These are phyloP conservation scores for Uromyces viciae-fabae DNA, from an alignment of 1,284 basidiomycete genomes.

Conservation along the genomic window DNA sequence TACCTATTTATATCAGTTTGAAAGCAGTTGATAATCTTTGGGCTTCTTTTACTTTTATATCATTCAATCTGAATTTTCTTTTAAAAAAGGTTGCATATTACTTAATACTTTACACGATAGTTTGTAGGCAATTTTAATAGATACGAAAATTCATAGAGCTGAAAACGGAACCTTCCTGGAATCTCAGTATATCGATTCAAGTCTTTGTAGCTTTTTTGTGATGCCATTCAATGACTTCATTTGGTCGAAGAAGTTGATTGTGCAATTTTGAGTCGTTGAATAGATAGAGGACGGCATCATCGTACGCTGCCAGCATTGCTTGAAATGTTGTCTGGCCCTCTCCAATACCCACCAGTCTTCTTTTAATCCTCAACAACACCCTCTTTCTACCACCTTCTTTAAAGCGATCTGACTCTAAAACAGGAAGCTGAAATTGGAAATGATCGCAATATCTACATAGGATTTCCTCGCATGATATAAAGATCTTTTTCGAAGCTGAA, in stretches of 20 bases:
- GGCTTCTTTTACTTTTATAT: too few relatives aligned
- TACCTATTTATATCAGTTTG: too few relatives aligned
- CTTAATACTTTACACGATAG: too few relatives aligned
- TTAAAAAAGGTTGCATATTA: too few relatives aligned
- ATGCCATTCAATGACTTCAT: constrained; percentile 19
- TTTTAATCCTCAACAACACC: constrained; percentile 8
- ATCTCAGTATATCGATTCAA: too few relatives aligned
- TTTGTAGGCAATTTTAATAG: too few relatives aligned
- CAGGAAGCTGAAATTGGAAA: constrained; percentile 22
- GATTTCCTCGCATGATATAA: constrained; percentile 12
- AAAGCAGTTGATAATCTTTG: too few relatives aligned
- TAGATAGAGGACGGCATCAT: constrained; percentile 13
- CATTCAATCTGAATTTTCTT: too few relatives aligned
- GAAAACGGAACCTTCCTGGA: too few relatives aligned
- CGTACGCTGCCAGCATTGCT: constrained; percentile 18
- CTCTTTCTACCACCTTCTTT: neutral
- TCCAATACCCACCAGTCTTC: constrained; percentile 15
- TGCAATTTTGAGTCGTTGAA: constrained; percentile 8
- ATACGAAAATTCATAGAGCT: too few relatives aligned
- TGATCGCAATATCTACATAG: constrained; percentile 17
- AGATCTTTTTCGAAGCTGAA: neutral
- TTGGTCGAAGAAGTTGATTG: neutral
- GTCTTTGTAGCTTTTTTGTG: neutral
- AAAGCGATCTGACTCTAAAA: neutral
- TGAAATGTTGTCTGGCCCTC: constrained; percentile 27